Evolutionary conservation across 306 rosid species (phyloP).

Genomic region (Herpetospermum pedunculosum): DNA sequence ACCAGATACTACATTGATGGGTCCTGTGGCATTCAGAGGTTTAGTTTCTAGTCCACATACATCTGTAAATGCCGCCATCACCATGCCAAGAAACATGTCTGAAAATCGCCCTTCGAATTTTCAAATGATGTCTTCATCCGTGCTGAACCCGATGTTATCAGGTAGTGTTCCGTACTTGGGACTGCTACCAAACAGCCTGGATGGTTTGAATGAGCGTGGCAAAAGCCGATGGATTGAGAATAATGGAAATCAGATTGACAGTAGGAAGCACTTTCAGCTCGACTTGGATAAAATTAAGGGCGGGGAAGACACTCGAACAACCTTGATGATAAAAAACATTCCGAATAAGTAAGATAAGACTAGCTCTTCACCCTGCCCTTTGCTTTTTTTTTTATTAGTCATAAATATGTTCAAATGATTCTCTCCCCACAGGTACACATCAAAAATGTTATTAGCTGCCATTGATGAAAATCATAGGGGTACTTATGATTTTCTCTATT

Average conservation of each 20-base stretch:
- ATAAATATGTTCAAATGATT: background rate
- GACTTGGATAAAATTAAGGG: constrained; percentile 64
- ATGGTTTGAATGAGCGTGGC: constrained; percentile 47
- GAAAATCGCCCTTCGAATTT: constrained; percentile 58
- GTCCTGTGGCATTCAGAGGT: constrained; percentile 36
- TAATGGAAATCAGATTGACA: constrained; percentile 47
- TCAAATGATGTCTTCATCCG: constrained; percentile 60
- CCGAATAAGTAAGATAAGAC: constrained; percentile 66
- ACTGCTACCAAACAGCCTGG: constrained; percentile 27
- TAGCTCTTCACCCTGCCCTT: background rate
- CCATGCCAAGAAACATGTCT: constrained; percentile 46
- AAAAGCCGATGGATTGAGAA: constrained; percentile 59
- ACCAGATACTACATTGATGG: constrained; percentile 57
- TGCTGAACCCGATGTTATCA: constrained; percentile 46
- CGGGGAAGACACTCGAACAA: constrained; percentile 80
- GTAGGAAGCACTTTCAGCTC: constrained; percentile 79
- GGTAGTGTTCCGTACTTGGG: constrained; percentile 58
- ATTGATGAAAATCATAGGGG: constrained; percentile 81
- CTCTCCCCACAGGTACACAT: constrained; percentile 48
- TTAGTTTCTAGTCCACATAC: constrained; percentile 38
- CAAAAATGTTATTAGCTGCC: constrained; percentile 82
- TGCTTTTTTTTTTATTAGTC: background rate
- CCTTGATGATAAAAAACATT: constrained; percentile 89
- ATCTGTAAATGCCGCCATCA: constrained; percentile 32
- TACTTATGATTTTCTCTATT: constrained; percentile 75